Evolutionary conservation across 768 basidiomycete genomes (phyloP), one percentile per base, ranked within the genome.

Genomic region (Xerocomellus intermedius): DNA sequence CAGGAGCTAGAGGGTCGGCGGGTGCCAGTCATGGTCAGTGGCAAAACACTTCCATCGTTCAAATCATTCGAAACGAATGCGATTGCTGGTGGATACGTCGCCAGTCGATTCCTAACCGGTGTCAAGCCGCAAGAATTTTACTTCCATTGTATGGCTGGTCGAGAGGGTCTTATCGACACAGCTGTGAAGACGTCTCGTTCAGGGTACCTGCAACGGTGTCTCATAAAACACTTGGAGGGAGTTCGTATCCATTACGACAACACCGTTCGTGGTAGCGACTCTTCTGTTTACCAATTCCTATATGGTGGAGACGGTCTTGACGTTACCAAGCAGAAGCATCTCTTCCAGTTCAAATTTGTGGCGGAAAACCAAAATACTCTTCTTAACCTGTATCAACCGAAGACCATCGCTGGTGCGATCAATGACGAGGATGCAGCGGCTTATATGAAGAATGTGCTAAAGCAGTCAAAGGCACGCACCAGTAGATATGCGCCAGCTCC

Each of bases 141-240:
- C 77, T 99, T 99, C 81, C 97, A 99, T 75, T 98, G 97, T 69
- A 99, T 99, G 97, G 97, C 97, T 54, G 97, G 97, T 49, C 85
- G 97, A 63, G 97, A 99, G 77, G 97, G 97, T 67, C 82, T 99
- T 37, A 99, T 99, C 66, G 97, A 99, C 67, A 99, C 97, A 6
- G 97, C 97, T 36, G 96, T 99, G 70, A 99, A 99, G 77, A 99
- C 97, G 5, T 92, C 90, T 58, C 94, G 97, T 51, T 98, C 97
- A 5, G 97, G 97, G 19, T 99, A 99, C 72, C 82, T 99, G 19
- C 97, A 99, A 70, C 85, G 97, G 44, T 98, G 97, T 75, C 78
- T 99, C 61, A 95, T 99, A 79, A 99, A 99, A 73, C 97, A 99
- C 71, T 78, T 99, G 50, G 97, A 99, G 71, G 97, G 96, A 45